Evolutionary conservation across 2,329 filamentous ascomycete genomes (phyloP).

Genomic region (Coleophoma cylindrospora): DNA sequence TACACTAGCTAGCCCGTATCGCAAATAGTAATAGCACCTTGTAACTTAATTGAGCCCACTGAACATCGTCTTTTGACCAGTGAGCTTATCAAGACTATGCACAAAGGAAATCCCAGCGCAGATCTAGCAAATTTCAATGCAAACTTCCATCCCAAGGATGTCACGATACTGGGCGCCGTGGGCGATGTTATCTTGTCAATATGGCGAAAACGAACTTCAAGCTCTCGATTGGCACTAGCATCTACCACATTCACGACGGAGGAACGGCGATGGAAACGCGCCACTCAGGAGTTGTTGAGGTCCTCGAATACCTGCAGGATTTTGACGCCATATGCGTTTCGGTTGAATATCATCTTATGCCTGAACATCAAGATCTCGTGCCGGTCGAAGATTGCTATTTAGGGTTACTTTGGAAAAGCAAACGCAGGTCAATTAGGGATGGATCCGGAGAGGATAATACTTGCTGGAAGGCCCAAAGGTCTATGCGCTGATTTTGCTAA

Average conservation of each 20-base stretch:
- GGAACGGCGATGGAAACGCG: neutral
- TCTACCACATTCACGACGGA: neutral
- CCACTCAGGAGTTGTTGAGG: neutral
- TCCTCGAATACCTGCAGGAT: neutral
- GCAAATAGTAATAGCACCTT: neutral
- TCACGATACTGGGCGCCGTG: neutral
- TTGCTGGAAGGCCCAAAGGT: too few relatives aligned
- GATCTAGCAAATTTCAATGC: neutral
- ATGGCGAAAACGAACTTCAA: neutral
- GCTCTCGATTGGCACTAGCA: neutral
- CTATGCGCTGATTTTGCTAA: too few relatives aligned
- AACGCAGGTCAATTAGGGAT: too few relatives aligned
- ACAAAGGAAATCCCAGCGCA: neutral
- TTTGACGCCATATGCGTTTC: neutral
- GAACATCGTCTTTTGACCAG: neutral
- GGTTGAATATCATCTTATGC: neutral
- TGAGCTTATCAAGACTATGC: neutral
- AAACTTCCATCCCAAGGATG: neutral
- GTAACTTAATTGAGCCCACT: neutral
- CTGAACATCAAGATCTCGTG: neutral
- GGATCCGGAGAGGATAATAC: too few relatives aligned
- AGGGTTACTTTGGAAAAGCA: neutral
- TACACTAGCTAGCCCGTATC: neutral
- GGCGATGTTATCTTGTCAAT: neutral
- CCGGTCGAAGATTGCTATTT: neutral